phyloP scores from a whole-genome alignment of 75 land plant species.

The Sequoiadendron giganteum region DNA sequence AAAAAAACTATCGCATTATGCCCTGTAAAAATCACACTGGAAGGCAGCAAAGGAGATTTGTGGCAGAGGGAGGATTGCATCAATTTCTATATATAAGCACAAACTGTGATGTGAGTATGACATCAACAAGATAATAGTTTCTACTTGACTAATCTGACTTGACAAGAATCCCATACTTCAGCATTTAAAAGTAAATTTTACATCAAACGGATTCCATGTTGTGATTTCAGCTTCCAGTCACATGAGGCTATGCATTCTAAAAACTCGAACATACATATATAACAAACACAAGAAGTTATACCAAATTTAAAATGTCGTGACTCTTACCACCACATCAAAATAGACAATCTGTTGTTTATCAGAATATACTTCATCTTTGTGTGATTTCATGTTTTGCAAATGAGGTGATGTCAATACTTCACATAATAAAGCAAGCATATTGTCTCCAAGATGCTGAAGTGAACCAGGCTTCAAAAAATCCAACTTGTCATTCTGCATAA shows the following conservation, averaged over 20 bases:
- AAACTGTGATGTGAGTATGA: background rate
- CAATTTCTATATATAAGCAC: background rate
- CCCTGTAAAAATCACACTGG: background rate
- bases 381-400: slow-evolving; percentile 27
- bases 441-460: slow-evolving; percentile 96
- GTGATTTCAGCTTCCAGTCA: background rate
- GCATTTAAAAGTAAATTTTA: background rate
- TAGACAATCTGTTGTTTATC: slow-evolving; percentile 43
- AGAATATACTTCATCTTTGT: slow-evolving; percentile 18
- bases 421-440: slow-evolving; percentile 80
- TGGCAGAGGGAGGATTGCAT: background rate
- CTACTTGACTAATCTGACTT: background rate
- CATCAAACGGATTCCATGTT: background rate
- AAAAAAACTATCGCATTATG: background rate
- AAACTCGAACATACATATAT: background rate
- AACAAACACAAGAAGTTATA: background rate
- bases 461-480: slow-evolving; percentile 81
- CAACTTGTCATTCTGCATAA: slow-evolving; percentile 84
- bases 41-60: background rate
- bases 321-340: slow-evolving; percentile 84
- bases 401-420: slow-evolving; percentile 56
- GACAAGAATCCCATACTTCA: background rate
- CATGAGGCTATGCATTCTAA: background rate
- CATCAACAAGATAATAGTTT: background rate
- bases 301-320: background rate